Base-by-base conservation (phyloP, 169 alveolate species). In the Toxoplasma gondii region DNA sequence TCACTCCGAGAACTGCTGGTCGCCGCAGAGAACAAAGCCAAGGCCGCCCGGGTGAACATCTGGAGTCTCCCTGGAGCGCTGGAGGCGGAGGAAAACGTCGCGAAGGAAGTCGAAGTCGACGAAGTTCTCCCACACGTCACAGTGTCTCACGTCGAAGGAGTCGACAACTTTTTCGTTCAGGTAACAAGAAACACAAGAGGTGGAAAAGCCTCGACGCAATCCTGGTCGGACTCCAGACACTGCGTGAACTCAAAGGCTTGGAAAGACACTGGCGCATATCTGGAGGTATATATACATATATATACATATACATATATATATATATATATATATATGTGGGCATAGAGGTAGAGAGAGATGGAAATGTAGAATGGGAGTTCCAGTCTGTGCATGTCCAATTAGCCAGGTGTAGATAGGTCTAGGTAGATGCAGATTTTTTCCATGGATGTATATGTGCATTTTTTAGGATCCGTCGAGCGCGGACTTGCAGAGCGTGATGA, bases 51-150 rank as follows among this genome's bases (percentile, higher is more conserved):
- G 70, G 2, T 74, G 39, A 91, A 78, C n/a, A 24, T 91, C n/a
- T 91, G 94, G 94, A 29, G 80, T 36, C 58, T 91, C 29, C 94
- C 94, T 43, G 91, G 70, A 38, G 93, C 93, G 12, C 58, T 64
- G 67, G 87, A 90, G 36, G 74, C 87, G 31, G 93, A 90, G 43
- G 53, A 29, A 29, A 16, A 22, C 80, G 80, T 5, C 34, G 92
- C 36, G 81, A 58, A 54, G 58, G 92, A 88, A 43, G 39, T 45
- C 74, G 58, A 88, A 31, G 69, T 91, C 80, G 94, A 91, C 41
- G 87, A 91, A 9, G 38, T 29, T 7, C 81, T 91, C 83, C 44
- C 64, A 29, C 53, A 43, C 19, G 90, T 91, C 45, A 49, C 38
- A 9, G 90, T 91, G 36, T 43, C 90, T 7, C 94, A 91, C 90